Evolutionary conservation across 805 yeast genomes (phyloP), one percentile per base, ranked within the genome.

Genomic region (Vanderwaltozyma verrucispora): DNA sequence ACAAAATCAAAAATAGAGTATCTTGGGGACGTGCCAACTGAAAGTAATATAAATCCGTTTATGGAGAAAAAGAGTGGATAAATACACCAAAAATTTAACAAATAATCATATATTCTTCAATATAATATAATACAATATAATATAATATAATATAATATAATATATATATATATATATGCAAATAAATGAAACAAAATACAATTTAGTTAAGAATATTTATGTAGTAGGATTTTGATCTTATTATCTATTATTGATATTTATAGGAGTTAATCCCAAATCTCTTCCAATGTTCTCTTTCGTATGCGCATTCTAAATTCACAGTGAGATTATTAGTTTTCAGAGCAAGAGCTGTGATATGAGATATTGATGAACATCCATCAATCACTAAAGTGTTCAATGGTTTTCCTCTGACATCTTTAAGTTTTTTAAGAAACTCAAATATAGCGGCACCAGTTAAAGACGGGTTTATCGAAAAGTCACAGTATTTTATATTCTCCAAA

Each of bases 381-480:
- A 57, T 38, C 15, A 37, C 37, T 13, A 58, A 39, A 18, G 40
- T 30, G 2, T 50, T 45, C 13, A 59, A 38, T 6, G 57, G 48
- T 10, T 28, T 28, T 3, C 43, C 40, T 26, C 45, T 43, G 3
- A 18, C 8, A 11, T 42, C 44, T 28, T 40, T 44, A 3, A 56
- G 38, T 9, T 41, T 40, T 18, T 39, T 41, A 4, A 54, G 15
- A 9, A 59, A 41, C n/a, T 56, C 55, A 36, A 50, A 59, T 2
- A 59, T 30, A 1, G 60, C 46, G 9, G 48, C 57, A 12, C 63
- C 63, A 2, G 56, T 47, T 15, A 59, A 42, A 9, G 49, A 42
- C n/a, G 51, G 49, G 39, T 56, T 59, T 18, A 55, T 39, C 10
- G 63, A 56, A 6, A 59, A 26, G 34, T 59, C 63, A 20, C 56